phyloP scores from a whole-genome alignment of 2,329 filamentous ascomycete genomes.

The Aspergillus unguis region DNA sequence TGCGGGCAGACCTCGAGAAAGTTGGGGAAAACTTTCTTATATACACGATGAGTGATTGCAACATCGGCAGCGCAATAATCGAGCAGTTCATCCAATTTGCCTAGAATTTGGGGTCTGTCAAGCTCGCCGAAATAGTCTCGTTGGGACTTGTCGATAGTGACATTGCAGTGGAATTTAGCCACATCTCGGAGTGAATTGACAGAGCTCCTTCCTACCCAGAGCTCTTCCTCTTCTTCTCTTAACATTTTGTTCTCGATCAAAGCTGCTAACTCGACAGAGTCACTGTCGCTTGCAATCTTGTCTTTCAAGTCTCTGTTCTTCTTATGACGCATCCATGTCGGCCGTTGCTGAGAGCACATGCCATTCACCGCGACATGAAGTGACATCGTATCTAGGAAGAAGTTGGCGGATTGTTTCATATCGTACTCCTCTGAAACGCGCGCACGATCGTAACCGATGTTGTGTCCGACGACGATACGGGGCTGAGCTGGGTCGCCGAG shows the following conservation, averaged over 20 bases:
- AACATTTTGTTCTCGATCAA: constrained; percentile 66
- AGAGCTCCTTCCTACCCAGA: constrained; percentile 93
- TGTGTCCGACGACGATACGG: constrained; percentile 86
- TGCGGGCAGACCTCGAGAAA: constrained; percentile 91
- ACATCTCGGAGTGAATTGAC: constrained; percentile 94
- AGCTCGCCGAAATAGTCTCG: constrained; percentile 84
- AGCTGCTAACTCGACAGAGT: constrained; percentile 66
- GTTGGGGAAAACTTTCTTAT: constrained; percentile 84
- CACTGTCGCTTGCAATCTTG: constrained; percentile 68
- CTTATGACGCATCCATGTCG: constrained; percentile 95
- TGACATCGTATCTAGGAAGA: constrained; percentile 96
- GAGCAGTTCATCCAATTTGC: constrained; percentile 74
- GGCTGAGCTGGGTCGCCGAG: constrained; percentile 71
- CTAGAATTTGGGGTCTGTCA: constrained; percentile 66
- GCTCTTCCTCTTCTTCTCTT: constrained; percentile 81
- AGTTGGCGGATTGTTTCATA: constrained; percentile 75
- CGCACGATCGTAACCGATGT: constrained; percentile 90
- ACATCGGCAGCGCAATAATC: constrained; percentile 97
- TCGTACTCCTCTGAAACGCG: constrained; percentile 86
- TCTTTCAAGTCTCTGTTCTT: constrained; percentile 84
- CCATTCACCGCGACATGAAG: constrained; percentile 96
- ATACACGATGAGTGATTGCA: constrained; percentile 87
- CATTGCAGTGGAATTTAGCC: constrained; percentile 89
- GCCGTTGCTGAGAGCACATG: constrained; percentile 95
- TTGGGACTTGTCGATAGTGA: constrained; percentile 84